Evolutionary conservation across 176 grass and related monocot genomes (phyloP).

Genomic region (Raddia distichophylla): DNA sequence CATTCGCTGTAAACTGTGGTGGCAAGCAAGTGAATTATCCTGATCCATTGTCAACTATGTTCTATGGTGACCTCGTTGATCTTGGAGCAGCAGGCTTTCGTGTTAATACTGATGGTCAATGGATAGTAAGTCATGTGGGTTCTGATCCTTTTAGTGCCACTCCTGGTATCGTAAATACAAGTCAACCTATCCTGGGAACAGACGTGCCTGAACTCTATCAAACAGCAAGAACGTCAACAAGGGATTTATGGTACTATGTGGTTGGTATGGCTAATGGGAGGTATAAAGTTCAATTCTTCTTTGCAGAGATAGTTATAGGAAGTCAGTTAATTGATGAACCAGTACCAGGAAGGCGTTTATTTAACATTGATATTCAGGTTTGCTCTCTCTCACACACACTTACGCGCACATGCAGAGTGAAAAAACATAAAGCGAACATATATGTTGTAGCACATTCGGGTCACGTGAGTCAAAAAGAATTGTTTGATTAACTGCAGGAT

Average conservation of each 20-base stretch:
- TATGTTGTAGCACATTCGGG: background rate
- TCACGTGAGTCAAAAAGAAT: background rate
- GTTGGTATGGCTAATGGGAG: conserved; percentile 45
- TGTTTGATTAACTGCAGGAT: conserved; percentile 25
- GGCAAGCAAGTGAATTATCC: conserved; percentile 17
- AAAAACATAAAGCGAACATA: background rate
- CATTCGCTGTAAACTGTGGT: conserved; percentile 48
- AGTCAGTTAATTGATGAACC: background rate
- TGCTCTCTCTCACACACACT: background rate
- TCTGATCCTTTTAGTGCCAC: conserved; percentile 37
- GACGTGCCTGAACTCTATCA: conserved; percentile 29
- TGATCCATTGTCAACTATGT: conserved; percentile 18
- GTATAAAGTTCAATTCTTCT: conserved; percentile 53
- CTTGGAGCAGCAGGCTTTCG: conserved; percentile 52
- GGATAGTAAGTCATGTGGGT: conserved; percentile 54
- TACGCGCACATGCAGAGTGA: no score
- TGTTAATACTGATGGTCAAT: conserved; percentile 37
- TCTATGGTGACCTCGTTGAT: conserved; percentile 33
- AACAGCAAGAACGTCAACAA: conserved; percentile 60
- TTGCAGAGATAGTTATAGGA: conserved; percentile 66
- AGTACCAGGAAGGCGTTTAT: conserved; percentile 46
- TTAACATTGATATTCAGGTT: conserved; percentile 68
- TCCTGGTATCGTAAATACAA: conserved; percentile 33
- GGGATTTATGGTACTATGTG: conserved; percentile 49
- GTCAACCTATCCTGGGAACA: background rate